Evolutionary conservation across 805 yeast species (phyloP).

Genomic region (Gaillardinia entomophila): DNA sequence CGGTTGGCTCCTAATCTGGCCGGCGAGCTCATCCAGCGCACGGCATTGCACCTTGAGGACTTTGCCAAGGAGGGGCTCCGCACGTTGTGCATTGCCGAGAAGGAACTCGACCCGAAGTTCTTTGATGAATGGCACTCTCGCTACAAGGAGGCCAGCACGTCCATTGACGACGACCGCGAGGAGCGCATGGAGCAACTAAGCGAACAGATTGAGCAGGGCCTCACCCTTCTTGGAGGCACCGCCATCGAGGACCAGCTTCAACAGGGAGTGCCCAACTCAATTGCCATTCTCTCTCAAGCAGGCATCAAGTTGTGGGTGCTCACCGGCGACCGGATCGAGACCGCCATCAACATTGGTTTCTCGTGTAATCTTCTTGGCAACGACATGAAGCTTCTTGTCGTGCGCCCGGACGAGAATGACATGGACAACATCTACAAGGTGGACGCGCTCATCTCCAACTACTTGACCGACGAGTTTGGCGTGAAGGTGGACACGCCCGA

Average conservation of each 20-base stretch:
- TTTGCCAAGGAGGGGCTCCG: constrained; percentile 76
- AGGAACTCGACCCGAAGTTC: constrained; percentile 37
- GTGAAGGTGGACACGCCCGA: constrained; percentile 27
- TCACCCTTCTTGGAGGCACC: constrained; percentile 66
- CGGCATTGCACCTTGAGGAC: constrained; percentile 60
- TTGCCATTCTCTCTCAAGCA: constrained; percentile 58
- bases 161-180: constrained; percentile 54
- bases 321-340: constrained; percentile 79
- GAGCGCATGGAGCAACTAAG: constrained; percentile 47
- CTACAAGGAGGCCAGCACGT: constrained; percentile 53
- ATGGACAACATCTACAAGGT: constrained; percentile 33
- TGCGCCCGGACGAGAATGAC: constrained; percentile 49
- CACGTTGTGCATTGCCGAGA: constrained; percentile 66
- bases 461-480: constrained; percentile 44
- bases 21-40: constrained; percentile 43
- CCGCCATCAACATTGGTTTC: constrained; percentile 80
- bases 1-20: constrained; percentile 34
- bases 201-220: constrained; percentile 53
- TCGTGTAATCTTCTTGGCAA: constrained; percentile 66
- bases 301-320: constrained; percentile 81
- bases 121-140: constrained; percentile 52
- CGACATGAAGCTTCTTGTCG: constrained; percentile 62
- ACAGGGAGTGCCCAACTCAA: constrained; percentile 73
- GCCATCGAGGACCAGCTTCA: constrained; percentile 79
- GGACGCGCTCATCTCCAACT: constrained; percentile 38